Conservation (phyloP, 495 filamentous ascomycete genomes). For the Mytilinidion resinicola region DNA sequence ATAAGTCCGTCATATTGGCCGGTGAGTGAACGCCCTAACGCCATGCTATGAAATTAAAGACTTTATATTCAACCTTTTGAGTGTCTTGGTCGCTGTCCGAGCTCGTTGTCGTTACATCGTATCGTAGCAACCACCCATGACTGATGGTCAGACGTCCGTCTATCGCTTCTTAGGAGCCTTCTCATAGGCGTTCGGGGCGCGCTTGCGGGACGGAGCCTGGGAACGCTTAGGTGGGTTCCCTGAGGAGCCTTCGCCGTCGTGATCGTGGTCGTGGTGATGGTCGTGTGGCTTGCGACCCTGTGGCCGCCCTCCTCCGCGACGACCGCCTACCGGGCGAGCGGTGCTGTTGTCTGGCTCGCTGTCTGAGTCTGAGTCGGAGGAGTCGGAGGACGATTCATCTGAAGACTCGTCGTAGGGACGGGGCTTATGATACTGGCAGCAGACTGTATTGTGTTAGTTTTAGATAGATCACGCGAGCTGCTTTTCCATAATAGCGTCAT, state of each 20-base stretch:
- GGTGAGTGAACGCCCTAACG: neutral
- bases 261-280: constrained; percentile 39
- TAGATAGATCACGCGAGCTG: too few relatives aligned
- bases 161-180: constrained; percentile 61
- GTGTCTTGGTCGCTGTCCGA: neutral
- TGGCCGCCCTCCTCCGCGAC: constrained; percentile 9
- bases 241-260: constrained; percentile 31
- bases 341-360: constrained; percentile 50
- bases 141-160: neutral
- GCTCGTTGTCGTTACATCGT: neutral
- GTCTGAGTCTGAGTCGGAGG: constrained; percentile 44
- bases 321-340: constrained; percentile 30
- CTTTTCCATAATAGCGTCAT: too few relatives aligned
- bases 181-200: constrained; percentile 93
- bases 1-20: too few relatives aligned
- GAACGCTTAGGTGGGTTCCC: constrained; percentile 38
- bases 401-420: constrained; percentile 78
- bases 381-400: constrained; percentile 63
- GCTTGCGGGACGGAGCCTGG: constrained; percentile 47
- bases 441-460: constrained; percentile 53
- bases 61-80: neutral
- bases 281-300: constrained; percentile 28
- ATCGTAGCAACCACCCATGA: neutral
- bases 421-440: constrained; percentile 94
- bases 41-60: neutral